phyloP scores from a whole-genome alignment of 495 filamentous ascomycete genomes.

The Podospora fimiseda region DNA sequence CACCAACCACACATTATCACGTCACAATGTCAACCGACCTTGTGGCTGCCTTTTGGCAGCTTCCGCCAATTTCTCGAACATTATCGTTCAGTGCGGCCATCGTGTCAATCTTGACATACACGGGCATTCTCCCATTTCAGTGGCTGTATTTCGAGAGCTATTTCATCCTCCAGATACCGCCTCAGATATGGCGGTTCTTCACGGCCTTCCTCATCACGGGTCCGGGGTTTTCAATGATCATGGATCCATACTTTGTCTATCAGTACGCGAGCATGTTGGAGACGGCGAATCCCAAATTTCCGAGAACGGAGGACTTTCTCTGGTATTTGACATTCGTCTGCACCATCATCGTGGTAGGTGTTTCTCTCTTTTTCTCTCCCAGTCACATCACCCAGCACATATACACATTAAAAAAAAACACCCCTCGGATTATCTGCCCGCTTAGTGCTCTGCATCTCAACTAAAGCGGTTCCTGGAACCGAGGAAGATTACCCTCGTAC shows the following conservation, averaged over 20 bases:
- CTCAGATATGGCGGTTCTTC: conserved; percentile 49
- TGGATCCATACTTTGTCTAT: conserved; percentile 72
- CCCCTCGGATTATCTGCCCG: conserved; percentile 83
- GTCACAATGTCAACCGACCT: conserved; percentile 23
- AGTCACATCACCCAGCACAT: background rate
- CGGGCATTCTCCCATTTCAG: conserved; percentile 48
- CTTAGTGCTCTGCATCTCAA: conserved; percentile 61
- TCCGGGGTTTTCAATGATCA: conserved; percentile 54
- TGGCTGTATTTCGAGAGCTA: conserved; percentile 54
- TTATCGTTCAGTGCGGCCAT: conserved; percentile 61
- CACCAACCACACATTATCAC: background rate
- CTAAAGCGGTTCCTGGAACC: conserved; percentile 96
- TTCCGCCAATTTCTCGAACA: conserved; percentile 67
- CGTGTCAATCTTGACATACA: conserved; percentile 55
- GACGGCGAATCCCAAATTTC: conserved; percentile 33
- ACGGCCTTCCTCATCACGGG: conserved; percentile 70
- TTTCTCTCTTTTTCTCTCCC: conserved; percentile 9
- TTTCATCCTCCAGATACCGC: conserved; percentile 55
- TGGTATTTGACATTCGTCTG: conserved; percentile 44
- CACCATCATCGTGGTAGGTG: conserved; percentile 41
- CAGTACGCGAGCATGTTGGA: conserved; percentile 42
- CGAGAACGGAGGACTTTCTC: conserved; percentile 39
- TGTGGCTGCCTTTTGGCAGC: conserved; percentile 64
- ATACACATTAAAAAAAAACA: conserved; percentile 38
- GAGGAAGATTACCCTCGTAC: conserved; percentile 94